These are phyloP conservation scores for Boletellus emodensis DNA, from an alignment of 768 basidiomycete species.

Conservation along the genomic window DNA sequence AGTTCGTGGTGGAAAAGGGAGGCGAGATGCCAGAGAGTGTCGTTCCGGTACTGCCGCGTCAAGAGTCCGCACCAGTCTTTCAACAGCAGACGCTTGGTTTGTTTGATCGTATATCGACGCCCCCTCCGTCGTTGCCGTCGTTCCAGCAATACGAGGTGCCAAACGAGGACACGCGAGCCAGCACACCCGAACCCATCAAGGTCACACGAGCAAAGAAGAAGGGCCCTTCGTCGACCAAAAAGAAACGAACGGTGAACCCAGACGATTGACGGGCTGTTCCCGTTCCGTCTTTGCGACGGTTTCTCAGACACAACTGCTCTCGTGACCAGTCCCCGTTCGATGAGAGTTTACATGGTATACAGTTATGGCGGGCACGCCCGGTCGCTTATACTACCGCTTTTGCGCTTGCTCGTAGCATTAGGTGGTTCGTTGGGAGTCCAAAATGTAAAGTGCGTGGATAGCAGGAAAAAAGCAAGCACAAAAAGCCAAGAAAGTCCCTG, in stretches of 20 bases:
- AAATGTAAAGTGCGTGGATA: constrained; percentile 14
- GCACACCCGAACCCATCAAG: constrained; percentile 67
- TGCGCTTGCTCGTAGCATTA: constrained; percentile 16
- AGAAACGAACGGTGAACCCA: constrained; percentile 53
- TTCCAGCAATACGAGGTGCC: constrained; percentile 55
- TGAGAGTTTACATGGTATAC: constrained; percentile 22
- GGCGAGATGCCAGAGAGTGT: constrained; percentile 85
- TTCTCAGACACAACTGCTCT: neutral
- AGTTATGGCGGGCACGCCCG: constrained; percentile 16
- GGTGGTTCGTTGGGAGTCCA: constrained; percentile 15
- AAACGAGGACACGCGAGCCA: constrained; percentile 44
- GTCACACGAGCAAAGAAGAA: constrained; percentile 73
- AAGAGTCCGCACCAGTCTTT: constrained; percentile 25
- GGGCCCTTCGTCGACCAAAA: constrained; percentile 46
- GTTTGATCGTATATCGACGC: constrained; percentile 33
- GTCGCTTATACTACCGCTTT: constrained; percentile 14
- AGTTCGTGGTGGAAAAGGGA: constrained; percentile 65
- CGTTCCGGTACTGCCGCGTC: constrained; percentile 15
- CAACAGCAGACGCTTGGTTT: constrained; percentile 22
- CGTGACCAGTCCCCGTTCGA: neutral
- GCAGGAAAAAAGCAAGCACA: constrained; percentile 9
- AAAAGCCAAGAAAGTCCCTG: constrained; percentile 15
- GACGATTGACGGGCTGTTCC: constrained; percentile 9
- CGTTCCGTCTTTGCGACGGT: neutral
- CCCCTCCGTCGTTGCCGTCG: constrained; percentile 33